These are phyloP conservation scores for Cutaneotrichosporon cutaneum DNA, from an alignment of 1,284 basidiomycete species.

Conservation along the genomic window DNA sequence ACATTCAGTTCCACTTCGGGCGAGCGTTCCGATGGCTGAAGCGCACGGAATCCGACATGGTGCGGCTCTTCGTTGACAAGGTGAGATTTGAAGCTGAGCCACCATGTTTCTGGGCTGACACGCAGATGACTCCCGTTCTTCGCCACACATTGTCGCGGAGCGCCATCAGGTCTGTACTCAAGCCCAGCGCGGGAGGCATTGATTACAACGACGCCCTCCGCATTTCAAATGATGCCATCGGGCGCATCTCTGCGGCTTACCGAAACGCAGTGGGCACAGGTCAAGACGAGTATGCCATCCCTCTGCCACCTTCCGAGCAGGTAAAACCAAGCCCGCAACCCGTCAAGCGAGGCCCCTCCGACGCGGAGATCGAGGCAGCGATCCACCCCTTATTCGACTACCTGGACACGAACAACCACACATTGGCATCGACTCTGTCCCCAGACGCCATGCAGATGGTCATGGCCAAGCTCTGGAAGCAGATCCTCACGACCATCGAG, in stretches of 20 bases:
- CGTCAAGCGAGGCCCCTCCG: slow-evolving; percentile 68
- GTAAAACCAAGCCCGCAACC: slow-evolving; percentile 42
- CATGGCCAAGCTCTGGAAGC: slow-evolving; percentile 95
- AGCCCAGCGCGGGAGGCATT: slow-evolving; percentile 56
- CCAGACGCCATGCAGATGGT: slow-evolving; percentile 86
- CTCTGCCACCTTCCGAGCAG: slow-evolving; percentile 64
- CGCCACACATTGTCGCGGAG: slow-evolving; percentile 80
- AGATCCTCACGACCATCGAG: slow-evolving; percentile 85
- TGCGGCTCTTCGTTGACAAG: slow-evolving; percentile 95
- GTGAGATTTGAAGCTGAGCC: slow-evolving; percentile 62
- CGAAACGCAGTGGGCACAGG: slow-evolving; percentile 65
- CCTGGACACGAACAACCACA: slow-evolving; percentile 90
- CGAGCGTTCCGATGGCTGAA: slow-evolving; percentile 92
- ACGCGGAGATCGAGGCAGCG: slow-evolving; percentile 91
- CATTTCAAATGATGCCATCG: slow-evolving; percentile 55
- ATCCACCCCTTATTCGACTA: slow-evolving; percentile 94
- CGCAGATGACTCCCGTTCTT: slow-evolving; percentile 89
- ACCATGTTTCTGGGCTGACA: background rate
- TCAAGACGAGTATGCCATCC: slow-evolving; percentile 68
- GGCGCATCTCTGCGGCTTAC: slow-evolving; percentile 76
- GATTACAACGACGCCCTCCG: slow-evolving; percentile 67
- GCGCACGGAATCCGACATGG: slow-evolving; percentile 92
- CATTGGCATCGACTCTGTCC: slow-evolving; percentile 83
- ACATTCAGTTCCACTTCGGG: slow-evolving; percentile 97
- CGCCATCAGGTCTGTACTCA: slow-evolving; percentile 73